Conservation (phyloP, 2,329 filamentous ascomycete species). For the Ophioceras dolichostomum region DNA sequence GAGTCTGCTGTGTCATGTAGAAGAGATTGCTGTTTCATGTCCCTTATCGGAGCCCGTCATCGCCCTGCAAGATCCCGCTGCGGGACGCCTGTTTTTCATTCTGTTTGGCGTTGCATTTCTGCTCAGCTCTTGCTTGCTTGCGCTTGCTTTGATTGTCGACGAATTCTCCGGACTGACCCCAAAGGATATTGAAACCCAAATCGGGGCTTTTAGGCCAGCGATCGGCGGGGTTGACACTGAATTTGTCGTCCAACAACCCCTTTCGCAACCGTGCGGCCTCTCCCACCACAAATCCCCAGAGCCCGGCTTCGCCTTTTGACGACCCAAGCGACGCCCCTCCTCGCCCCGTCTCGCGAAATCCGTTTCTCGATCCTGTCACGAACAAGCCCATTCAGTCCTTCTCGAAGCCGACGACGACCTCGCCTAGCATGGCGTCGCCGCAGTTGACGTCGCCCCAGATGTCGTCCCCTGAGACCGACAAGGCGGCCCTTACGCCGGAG, state of each 20-base stretch:
- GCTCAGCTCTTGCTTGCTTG: constrained; percentile 14
- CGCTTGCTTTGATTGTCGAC: too few relatives aligned
- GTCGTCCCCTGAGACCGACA: constrained; percentile 36
- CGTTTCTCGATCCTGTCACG: constrained; percentile 52
- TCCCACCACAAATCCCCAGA: constrained; percentile 30
- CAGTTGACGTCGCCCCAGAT: constrained; percentile 28
- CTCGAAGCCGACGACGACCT: too few relatives aligned
- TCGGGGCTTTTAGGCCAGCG: constrained; percentile 33
- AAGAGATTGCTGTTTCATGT: constrained; percentile 33
- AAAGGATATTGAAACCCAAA: too few relatives aligned
- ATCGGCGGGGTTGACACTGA: constrained; percentile 46
- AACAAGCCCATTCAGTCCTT: constrained; percentile 15
- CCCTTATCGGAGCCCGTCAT: constrained; percentile 16
- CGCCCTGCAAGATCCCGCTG: too few relatives aligned
- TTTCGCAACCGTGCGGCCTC: constrained; percentile 63
- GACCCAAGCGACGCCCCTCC: constrained; percentile 42
- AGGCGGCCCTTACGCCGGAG: constrained; percentile 43
- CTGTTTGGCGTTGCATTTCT: too few relatives aligned
- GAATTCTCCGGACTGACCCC: too few relatives aligned
- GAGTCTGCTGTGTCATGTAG: constrained; percentile 30
- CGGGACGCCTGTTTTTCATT: too few relatives aligned
- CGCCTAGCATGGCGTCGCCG: too few relatives aligned
- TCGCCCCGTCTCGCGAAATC: constrained; percentile 60
- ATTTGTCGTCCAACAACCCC: constrained; percentile 72
- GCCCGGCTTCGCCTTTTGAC: constrained; percentile 44